These are phyloP conservation scores for Pelargonium fulgidum DNA, from an alignment of 441 rosid species.

Conservation along the genomic window DNA sequence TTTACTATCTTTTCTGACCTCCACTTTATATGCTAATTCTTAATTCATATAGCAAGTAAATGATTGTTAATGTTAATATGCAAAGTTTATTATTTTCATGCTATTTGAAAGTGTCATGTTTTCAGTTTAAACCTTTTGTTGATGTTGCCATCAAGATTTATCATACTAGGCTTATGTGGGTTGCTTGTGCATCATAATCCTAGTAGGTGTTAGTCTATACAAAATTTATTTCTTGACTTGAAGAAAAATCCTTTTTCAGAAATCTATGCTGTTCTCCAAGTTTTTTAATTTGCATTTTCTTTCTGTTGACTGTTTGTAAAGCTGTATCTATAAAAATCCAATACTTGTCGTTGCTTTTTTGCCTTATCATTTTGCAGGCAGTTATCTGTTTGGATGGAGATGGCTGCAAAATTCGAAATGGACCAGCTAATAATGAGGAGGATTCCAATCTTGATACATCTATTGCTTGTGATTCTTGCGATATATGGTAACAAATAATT, in stretches of 20 bases:
- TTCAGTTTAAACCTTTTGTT: not conserved
- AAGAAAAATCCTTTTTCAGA: not conserved
- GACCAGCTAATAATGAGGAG: slow-evolving; percentile 42
- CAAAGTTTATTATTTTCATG: not conserved
- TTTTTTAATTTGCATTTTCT: slow-evolving; percentile 12
- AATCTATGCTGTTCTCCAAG: slow-evolving; percentile 12
- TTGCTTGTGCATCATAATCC: not conserved
- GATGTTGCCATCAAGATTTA: slow-evolving; percentile 4
- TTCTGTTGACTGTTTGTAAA: slow-evolving; percentile 4
- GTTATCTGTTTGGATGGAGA: slow-evolving; percentile 97
- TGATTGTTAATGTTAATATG: not conserved
- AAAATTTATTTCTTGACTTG: not conserved
- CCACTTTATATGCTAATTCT: not conserved
- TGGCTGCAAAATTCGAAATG: slow-evolving; percentile 78
- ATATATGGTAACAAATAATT: slow-evolving; percentile 56
- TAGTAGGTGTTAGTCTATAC: not conserved
- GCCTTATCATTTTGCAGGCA: slow-evolving; percentile 61
- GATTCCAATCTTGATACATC: slow-evolving; percentile 82
- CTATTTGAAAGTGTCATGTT: not conserved
- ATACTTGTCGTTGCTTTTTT: slow-evolving; percentile 25
- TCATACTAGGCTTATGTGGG: not conserved
- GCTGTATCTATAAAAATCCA: slow-evolving; percentile 19
- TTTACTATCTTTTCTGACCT: not conserved
- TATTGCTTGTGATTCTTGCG: slow-evolving; percentile 98
- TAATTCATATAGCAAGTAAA: slow-evolving; percentile 5